Base-by-base conservation (phyloP, 2,329 filamentous ascomycete species). In the Trichoderma polysporum region DNA sequence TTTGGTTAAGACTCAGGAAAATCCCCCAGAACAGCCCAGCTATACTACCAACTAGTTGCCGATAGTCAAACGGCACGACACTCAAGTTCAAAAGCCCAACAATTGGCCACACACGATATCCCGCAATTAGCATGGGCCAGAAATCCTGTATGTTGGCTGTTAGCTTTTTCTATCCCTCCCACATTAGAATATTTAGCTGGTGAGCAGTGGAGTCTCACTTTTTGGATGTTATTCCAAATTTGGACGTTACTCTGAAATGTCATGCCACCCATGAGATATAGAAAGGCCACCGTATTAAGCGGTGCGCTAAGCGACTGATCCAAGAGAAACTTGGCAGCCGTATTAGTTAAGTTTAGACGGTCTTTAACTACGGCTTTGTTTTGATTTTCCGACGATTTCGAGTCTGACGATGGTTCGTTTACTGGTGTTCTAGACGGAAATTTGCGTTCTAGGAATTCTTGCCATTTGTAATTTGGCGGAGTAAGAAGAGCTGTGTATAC, bases 111-210 rank as follows among this genome's bases (percentile, higher is more conserved):
- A 66, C 56, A 15, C 58, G 56, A 41, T 66, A 66, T 53, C 64
- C 64, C 19, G 64, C 56, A 33, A 66, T 31, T n/a, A 66, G 57
- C 64, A 66, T 66, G 35, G 64, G 64, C 64, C 56, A 66, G n/a
- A 66, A 66, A 17, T 66, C 56, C 64, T 66, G 56, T 19, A 50
- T 15, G n/a, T 25, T 19, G 33, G 22, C 12, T 22, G n/a, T 61
- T 45, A 66, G 53, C 41, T n/a, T 61, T 13, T 3, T 29, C 25
- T 6, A 15, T 41, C 19, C 25, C 19, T 10, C 39, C 29, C 6
- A 22, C 27, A 22, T 25, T 13, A 9, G 22, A 22, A 35, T 17
- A 22, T 25, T 6, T 25, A 8, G 37, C 17, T 29, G 15, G 15
- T 52, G 2, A 9, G 27, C 9, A 12, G 41, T 52, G 60, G 60